Evolutionary conservation across 768 basidiomycete species (phyloP), one percentile per base, ranked within the genome.

Genomic region (Kwoniella sp.): DNA sequence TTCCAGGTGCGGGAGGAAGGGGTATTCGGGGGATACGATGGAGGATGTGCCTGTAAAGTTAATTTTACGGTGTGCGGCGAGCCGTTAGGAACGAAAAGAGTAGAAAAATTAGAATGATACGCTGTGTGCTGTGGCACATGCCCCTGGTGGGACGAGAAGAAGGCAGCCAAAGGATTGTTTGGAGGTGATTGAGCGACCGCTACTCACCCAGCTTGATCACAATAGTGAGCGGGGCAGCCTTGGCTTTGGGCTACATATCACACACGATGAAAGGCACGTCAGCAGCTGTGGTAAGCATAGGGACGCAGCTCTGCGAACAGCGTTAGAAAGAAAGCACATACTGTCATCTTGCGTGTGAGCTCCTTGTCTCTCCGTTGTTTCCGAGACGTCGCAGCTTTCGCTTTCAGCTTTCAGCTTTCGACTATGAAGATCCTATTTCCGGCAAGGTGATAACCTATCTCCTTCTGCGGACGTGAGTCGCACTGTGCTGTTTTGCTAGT

Each of bases 1-100:
- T 2, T 94, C 91, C 1, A 99, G 85, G 23, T 96, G 85, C 0
- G 95, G 93, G 71, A 93, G 88, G 74, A 95, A 92, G 0, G 95
- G 95, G 57, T 86, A 88, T 15, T 80, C 69, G 80, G 96, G 91
- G 81, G 94, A 91, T 8, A 98, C 91, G 80, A 99, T 98, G 9
- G 94, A 97, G 0, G 96, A 95, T 1, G 93, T 93, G 61, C 96
- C 94, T 92, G 66, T 25, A 30, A n/a, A 20, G 22, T 38, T 52
- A n/a, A 4, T 23, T n/a, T n/a, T n/a, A n/a, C n/a, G n/a, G n/a
- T n/a, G n/a, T n/a, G n/a, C n/a, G n/a, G n/a, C n/a, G n/a, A n/a
- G n/a, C n/a, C n/a, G n/a, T 20, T 20, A 20, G 38, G 20, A 20
- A 41, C 20, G 38, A 9, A 41, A 20, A 41, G 9, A 9, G 38